Evolutionary conservation across 2,329 filamentous ascomycete genomes (phyloP), one percentile per base, ranked within the genome.

Genomic region (Lasiodiplodia gonubiensis): DNA sequence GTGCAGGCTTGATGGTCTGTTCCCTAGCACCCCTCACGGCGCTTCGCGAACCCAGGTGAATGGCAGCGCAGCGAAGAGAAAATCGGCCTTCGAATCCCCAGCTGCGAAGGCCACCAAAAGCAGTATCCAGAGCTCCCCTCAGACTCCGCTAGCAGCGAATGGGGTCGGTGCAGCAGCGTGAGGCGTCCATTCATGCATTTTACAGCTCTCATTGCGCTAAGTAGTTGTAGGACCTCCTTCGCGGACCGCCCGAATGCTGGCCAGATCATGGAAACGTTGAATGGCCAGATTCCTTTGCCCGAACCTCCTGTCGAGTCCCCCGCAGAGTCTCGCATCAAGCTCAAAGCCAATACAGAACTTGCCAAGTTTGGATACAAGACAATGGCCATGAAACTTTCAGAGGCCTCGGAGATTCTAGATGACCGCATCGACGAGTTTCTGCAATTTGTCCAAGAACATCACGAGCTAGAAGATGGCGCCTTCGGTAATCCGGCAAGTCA

Each of bases 401-500:
- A 97, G 77, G 89, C 93, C 0, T 97, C 94, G 4, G 94, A 97
- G 78, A 92, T 97, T 53, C 86, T 98, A 8, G 95, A 99, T 79
- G 94, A 98, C 79, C 87, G 93, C 72, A 97, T 99, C 81, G 93
- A 98, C 73, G 93, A 94, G 70, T 97, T 97, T 74, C 85, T 88
- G 68, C 81, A 83, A n/a, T 79, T 93, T 1, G 84, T 97, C 5
- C 89, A 92, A 79, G 87, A 90, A 67, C 84, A 93, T 71, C 88
- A 97, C 78, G 83, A 86, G 16, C 83, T 97, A 6, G 92, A 95
- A 21, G 90, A 95, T 68, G 86, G 87, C 21, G 90, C 88, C 0
- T 96, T 99, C 77, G 94, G 94, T 57, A 97, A 92, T 76, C 93
- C 95, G 14, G 92, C 92, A 25, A 89, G 86, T 65, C 91, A 96